Percentiles rank a stretch among this genome's conserved stretches.
phyloP scores from a whole-genome alignment of 768 basidiomycete genomes.

The Lentinula lateritia region DNA sequence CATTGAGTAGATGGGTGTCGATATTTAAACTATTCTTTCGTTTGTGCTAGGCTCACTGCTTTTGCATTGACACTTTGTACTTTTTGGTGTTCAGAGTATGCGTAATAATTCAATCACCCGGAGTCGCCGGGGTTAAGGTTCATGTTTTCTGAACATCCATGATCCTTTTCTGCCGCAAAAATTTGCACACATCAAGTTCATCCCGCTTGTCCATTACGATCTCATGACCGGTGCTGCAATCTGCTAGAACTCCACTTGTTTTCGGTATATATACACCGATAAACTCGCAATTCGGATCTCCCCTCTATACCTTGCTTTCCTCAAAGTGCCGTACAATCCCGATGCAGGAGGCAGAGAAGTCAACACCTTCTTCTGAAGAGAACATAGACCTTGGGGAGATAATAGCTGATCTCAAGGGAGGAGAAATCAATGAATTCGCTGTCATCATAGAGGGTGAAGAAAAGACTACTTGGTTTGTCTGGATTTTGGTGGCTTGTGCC shows the following conservation, averaged over 20 bases:
- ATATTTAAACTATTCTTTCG: neutral
- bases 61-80: neutral
- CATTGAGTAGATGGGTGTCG: constrained; percentile 16
- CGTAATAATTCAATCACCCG: neutral
- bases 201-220: neutral
- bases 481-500: constrained; percentile 71
- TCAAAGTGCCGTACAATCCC: neutral
- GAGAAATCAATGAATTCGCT: constrained; percentile 54
- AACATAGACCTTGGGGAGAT: neutral
- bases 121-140: neutral
- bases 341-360: neutral
- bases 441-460: constrained; percentile 64
- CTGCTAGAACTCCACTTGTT: neutral
- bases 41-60: constrained; percentile 3
- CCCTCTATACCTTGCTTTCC: neutral
- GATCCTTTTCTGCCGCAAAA: neutral
- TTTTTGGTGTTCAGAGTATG: neutral
- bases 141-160: neutral
- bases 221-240: neutral
- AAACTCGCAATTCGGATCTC: neutral
- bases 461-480: constrained; percentile 66
- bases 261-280: neutral
- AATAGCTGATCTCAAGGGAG: constrained; percentile 24
- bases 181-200: neutral
- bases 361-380: neutral